Evolutionary conservation across 2,329 filamentous ascomycete species (phyloP).

Genomic region (Pseudopyricularia javanii): DNA sequence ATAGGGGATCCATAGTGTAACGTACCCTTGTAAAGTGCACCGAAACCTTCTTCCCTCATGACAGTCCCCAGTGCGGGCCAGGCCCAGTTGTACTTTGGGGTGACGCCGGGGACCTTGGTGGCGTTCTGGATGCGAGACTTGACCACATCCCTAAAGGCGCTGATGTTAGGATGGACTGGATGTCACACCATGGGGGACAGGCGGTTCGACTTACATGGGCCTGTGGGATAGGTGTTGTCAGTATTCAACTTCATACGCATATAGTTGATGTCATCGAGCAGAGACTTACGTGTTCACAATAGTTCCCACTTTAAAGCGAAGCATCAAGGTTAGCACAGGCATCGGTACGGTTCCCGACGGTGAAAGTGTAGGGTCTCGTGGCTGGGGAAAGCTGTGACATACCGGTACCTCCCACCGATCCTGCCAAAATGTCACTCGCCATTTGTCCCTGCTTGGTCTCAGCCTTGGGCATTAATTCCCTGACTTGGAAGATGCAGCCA

Average conservation of each 20-base stretch:
- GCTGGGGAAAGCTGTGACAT: constrained; percentile 2
- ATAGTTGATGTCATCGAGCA: constrained; percentile 25
- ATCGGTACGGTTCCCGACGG: background rate
- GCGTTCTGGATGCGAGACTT: constrained; percentile 98
- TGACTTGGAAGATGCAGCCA: constrained; percentile 96
- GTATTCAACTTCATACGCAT: background rate
- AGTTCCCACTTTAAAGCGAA: constrained; percentile 42
- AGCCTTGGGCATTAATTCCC: constrained; percentile 68
- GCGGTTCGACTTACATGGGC: background rate
- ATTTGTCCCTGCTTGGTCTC: constrained; percentile 72
- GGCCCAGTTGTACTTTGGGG: constrained; percentile 98
- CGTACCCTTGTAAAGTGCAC: constrained; percentile 77
- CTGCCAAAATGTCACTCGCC: constrained; percentile 76
- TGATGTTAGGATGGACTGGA: background rate
- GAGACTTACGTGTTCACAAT: constrained; percentile 63
- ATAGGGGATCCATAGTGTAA: background rate
- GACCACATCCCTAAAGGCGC: constrained; percentile 62
- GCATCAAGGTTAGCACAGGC: background rate
- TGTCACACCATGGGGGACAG: background rate
- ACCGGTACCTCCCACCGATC: constrained; percentile 24
- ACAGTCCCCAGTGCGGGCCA: constrained; percentile 79
- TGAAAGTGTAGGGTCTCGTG: too few species aligned
- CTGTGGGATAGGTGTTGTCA: background rate
- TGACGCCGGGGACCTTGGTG: constrained; percentile 64
- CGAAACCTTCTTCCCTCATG: constrained; percentile 84